Percentiles rank a stretch among this genome's conserved stretches.
phyloP scores from a whole-genome alignment of 495 filamentous ascomycete species.

The Acidomyces sp. region DNA sequence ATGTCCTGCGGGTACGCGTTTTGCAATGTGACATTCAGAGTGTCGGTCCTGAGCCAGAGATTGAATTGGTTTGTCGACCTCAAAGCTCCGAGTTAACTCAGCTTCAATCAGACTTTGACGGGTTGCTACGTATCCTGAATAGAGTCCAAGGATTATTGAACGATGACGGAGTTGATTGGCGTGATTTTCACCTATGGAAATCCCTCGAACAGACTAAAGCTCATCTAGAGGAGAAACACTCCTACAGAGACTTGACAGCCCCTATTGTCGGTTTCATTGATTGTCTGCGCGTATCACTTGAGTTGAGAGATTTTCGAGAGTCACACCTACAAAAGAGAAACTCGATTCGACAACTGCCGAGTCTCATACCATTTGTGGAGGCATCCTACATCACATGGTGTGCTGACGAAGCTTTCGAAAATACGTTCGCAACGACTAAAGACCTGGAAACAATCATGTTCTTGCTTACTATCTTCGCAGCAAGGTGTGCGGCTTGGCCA shows the following conservation, averaged over 20 bases:
- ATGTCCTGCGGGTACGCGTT: conserved; percentile 47
- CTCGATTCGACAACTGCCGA: not conserved
- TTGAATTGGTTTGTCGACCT: conserved; percentile 62
- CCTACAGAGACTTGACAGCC: conserved; percentile 70
- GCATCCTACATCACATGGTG: conserved; percentile 6
- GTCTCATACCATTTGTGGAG: conserved; percentile 8
- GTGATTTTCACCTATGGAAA: too few relatives aligned
- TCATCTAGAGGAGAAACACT: too few relatives aligned
- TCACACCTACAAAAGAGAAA: too few relatives aligned
- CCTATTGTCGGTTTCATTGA: conserved; percentile 72
- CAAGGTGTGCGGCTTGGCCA: not conserved
- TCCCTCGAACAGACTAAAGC: too few relatives aligned
- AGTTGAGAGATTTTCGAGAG: not conserved
- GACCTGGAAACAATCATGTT: not conserved
- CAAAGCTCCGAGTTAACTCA: conserved; percentile 47
- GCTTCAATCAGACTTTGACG: conserved; percentile 67
- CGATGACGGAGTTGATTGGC: too few relatives aligned
- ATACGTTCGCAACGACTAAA: not conserved
- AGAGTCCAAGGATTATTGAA: too few relatives aligned
- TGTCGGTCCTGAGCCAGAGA: conserved; percentile 48
- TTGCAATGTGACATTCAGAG: conserved; percentile 44
- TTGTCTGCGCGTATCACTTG: conserved; percentile 59
- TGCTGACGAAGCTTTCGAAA: conserved; percentile 5
- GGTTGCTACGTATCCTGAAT: conserved; percentile 10
- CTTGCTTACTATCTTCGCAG: conserved; percentile 1